phyloP scores from a whole-genome alignment of 164 flowering plant genomes.

The Piper longum region DNA sequence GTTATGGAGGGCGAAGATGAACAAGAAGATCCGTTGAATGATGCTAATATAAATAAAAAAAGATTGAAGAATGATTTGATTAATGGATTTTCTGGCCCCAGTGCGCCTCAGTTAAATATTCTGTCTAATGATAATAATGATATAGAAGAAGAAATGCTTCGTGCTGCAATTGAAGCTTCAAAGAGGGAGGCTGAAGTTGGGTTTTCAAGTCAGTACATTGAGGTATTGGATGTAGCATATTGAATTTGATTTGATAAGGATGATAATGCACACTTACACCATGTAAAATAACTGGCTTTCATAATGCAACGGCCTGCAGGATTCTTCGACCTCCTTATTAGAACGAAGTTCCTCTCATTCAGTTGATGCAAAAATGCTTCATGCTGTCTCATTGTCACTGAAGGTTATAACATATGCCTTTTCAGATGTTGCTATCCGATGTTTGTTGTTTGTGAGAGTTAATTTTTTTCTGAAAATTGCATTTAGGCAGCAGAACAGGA shows the following conservation, averaged over 20 bases:
- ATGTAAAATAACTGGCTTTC: neutral
- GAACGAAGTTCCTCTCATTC: conserved; percentile 23
- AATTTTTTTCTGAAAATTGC: conserved; percentile 5
- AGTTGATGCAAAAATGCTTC: conserved; percentile 59
- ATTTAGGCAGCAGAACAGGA: conserved; percentile 77
- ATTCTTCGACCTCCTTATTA: conserved; percentile 13
- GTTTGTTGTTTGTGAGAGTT: neutral
- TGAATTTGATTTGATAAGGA: too few relatives aligned
- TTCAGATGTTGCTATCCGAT: neutral
- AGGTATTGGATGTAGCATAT: conserved; percentile 16
- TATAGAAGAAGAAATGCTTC: conserved; percentile 91
- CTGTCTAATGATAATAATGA: conserved; percentile 44
- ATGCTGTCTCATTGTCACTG: conserved; percentile 56
- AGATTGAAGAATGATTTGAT: conserved; percentile 7
- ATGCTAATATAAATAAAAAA: conserved; percentile 9
- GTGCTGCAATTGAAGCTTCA: conserved; percentile 97
- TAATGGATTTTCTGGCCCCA: conserved; percentile 21
- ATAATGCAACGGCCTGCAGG: conserved; percentile 12
- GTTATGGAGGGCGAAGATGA: conserved; percentile 42
- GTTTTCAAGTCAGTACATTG: conserved; percentile 11
- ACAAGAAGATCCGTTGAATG: conserved; percentile 33
- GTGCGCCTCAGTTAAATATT: conserved; percentile 37
- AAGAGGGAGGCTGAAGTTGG: conserved; percentile 45
- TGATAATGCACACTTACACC: neutral
- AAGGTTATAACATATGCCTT: conserved; percentile 25